These are phyloP conservation scores for Arthrobotrys conoides DNA, from an alignment of 2,329 filamentous ascomycete species.

Conservation along the genomic window DNA sequence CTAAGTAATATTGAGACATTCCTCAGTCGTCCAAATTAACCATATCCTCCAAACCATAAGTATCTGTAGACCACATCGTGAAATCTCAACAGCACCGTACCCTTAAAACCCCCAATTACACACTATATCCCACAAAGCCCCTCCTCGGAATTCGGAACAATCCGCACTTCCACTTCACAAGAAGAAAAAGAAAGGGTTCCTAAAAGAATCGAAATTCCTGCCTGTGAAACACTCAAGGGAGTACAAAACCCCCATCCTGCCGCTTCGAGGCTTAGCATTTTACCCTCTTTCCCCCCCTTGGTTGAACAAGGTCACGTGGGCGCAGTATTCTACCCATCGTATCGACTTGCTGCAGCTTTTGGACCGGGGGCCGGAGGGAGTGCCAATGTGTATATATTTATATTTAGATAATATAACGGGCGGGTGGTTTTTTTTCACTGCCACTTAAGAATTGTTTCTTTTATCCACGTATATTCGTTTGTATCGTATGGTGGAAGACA, in stretches of 20 bases:
- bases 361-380: too few relatives aligned
- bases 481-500: background rate
- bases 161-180: background rate
- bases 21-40: too few relatives aligned
- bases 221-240: background rate
- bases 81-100: too few relatives aligned
- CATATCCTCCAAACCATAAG: background rate
- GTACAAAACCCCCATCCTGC: slow-evolving; percentile 1
- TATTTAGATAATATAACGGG: background rate
- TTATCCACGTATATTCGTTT: slow-evolving; percentile 1
- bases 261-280: slow-evolving; percentile 17
- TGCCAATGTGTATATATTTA: background rate
- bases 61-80: too few relatives aligned
- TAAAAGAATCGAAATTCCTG: background rate
- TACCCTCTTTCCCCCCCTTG: background rate
- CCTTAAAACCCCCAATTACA: background rate
- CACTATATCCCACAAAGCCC: too few relatives aligned
- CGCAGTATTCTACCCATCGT: slow-evolving; percentile 15
- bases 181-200: too few relatives aligned
- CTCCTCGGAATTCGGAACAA: slow-evolving; percentile 1
- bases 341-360: too few relatives aligned
- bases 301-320: slow-evolving; percentile 2
- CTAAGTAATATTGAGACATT: background rate
- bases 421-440: background rate
- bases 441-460: slow-evolving; percentile 2